phyloP scores from a whole-genome alignment of 352 stramenopile species.

The Phytophthora multivora region DNA sequence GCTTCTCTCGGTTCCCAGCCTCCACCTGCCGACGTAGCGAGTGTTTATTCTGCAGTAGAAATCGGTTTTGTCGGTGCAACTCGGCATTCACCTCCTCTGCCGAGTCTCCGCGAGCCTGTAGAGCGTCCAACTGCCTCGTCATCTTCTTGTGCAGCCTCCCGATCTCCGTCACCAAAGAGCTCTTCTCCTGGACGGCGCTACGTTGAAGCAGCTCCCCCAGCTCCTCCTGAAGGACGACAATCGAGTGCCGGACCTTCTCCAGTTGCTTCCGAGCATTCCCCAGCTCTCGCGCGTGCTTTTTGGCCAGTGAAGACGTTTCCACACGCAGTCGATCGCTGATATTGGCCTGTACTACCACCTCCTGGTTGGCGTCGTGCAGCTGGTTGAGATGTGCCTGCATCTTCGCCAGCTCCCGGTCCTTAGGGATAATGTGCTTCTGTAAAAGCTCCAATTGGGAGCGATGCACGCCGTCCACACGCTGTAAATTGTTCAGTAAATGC shows the following conservation, averaged over 20 bases:
- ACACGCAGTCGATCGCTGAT: conserved; percentile 63
- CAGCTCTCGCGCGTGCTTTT: conserved; percentile 52
- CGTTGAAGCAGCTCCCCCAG: conserved; percentile 61
- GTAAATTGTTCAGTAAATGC: conserved; percentile 50
- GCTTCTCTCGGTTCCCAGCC: conserved; percentile 61
- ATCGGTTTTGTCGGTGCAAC: conserved; percentile 75
- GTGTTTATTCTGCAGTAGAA: conserved; percentile 76
- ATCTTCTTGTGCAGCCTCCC: conserved; percentile 71
- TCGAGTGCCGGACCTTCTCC: conserved; percentile 56
- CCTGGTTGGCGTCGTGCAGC: conserved; percentile 66
- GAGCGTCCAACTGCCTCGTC: conserved; percentile 50
- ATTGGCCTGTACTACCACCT: conserved; percentile 74
- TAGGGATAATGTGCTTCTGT: conserved; percentile 70
- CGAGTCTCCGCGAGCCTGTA: conserved; percentile 57
- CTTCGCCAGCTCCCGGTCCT: conserved; percentile 64
- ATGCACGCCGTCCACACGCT: conserved; percentile 73
- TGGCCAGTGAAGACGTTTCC: conserved; percentile 46
- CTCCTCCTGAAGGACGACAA: conserved; percentile 70
- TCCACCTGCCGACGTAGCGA: conserved; percentile 72
- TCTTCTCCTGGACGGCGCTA: conserved; percentile 72
- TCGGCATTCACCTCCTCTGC: conserved; percentile 68
- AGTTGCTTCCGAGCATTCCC: conserved; percentile 36
- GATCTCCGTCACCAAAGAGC: conserved; percentile 58
- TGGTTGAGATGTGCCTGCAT: conserved; percentile 69
- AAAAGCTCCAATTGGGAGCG: conserved; percentile 75